Base-by-base conservation (phyloP, 1,284 basidiomycete species). In the Lentinus polychrous region DNA sequence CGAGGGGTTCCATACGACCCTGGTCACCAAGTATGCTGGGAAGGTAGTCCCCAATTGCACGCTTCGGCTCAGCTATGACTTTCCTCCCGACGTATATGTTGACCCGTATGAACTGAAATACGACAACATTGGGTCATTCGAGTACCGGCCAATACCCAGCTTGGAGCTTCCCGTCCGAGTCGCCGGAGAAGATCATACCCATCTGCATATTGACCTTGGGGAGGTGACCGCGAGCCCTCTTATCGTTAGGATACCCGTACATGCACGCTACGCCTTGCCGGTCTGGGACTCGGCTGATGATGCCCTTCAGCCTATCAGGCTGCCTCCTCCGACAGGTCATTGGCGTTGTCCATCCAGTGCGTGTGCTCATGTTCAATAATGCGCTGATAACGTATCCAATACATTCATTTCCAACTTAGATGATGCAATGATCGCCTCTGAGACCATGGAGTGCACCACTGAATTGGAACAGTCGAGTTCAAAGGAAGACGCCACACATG, bases 91-190 rank as follows among this genome's bases (percentile, higher is more conserved):
- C 22, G 39, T 40, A 12, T 40, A 20, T 40, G 39, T 40, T 22
- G 39, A 40, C 39, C 39, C 18, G 12, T 40, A 40, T 22, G 39
- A 40, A 40, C 39, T 40, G 10, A 40, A 22, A 22, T 40, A 40
- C 22, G 39, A 40, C 39, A 27, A 27, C 27, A 20, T 40, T 22
- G 20, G 20, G 17, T 20, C 39, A 12, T 40, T 40, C 20, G 14
- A 40, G 14, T 22, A 20, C 17, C 17, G 22, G 3, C 39, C 39
- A 20, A 12, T 40, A 20, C 39, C 39, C 20, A 40, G 22, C 20
- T 18, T 40, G 12, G 39, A 40, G 22, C 39, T 40, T 14, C 39
- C 39, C 17, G 39, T 40, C 39, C 17, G 22, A 18, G 39, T 40
- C 22, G 39, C 39, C n/a, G n/a, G 17, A 8, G 20, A 23, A 7